Base-by-base conservation (phyloP, 2,329 filamentous ascomycete species). In the Colletotrichum tropicicola region DNA sequence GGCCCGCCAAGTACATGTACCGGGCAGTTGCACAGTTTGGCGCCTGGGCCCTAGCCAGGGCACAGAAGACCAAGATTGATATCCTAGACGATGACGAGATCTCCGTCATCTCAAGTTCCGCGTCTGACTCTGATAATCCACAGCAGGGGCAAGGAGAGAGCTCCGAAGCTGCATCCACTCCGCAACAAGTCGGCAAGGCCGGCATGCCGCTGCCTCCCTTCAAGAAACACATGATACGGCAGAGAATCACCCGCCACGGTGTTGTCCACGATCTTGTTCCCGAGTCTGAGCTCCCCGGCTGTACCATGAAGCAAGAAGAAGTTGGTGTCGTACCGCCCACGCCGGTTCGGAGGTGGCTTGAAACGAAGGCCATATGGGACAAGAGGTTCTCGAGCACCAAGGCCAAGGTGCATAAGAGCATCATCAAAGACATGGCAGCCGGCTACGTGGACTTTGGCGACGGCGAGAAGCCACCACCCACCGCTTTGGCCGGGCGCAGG, bases 1-100 rank as follows among this genome's bases (percentile, higher is more conserved):
- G 91, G n/a, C 96, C 96, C 1, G 96, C 95, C 47, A 98, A 98
- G 76, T 92, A 92, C 79, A 98, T 98, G 94, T 98, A 93, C 75
- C 88, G 95, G 49, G 92, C 93, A 1, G 89, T 98, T 55, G 92
- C 96, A 0, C 95, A 98, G 70, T 98, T 99, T 73, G 92, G 94
- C 2, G 93, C 94, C 0, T 98, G 94, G 94, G 91, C 92, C 0
- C 83, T 98, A 21, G 93, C 94, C 1, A 85, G 91, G 68, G 93
- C 94, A 0, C 94, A 98, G 73, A 86, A 93, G 65, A 87, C 86
- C 1, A 87, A 88, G 1, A 94, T 97, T 58, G 92, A 96, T 17
- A 95, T 97, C 35, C 77, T 91, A 35, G 91, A 94, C 65, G 92
- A 97, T 65, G 92, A 94, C 68, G 83, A 87, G 10, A 87, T 94